Percentiles rank a stretch among this genome's conserved stretches.
These are phyloP conservation scores for Pleurotus cornucopiae DNA, from an alignment of 768 basidiomycete genomes.

Conservation along the genomic window DNA sequence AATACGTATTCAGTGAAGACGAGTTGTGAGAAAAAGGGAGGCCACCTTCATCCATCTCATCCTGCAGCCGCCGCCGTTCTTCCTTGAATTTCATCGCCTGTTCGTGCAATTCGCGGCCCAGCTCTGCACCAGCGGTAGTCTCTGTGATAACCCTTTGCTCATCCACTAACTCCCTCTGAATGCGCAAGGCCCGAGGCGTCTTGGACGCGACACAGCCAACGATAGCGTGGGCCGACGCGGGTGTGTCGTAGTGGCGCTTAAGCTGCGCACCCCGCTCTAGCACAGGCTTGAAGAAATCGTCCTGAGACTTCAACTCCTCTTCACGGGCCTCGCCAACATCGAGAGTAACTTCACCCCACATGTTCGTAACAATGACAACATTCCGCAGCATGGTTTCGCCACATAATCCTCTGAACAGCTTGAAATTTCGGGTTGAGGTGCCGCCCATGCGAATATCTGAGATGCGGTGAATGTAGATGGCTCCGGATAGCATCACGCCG, in stretches of 20 bases:
- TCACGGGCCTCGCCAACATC: conserved; percentile 27
- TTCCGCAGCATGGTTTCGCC: conserved; percentile 36
- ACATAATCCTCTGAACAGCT: conserved; percentile 38
- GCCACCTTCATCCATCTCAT: conserved; percentile 9
- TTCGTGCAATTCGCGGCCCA: conserved; percentile 13
- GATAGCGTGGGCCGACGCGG: conserved; percentile 25
- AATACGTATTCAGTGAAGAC: background rate
- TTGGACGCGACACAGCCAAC: conserved; percentile 24
- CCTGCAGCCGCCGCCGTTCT: conserved; percentile 11
- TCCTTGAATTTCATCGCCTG: conserved; percentile 7
- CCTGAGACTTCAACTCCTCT: conserved; percentile 10
- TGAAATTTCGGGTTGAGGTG: conserved; percentile 34
- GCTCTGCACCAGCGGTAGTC: conserved; percentile 25
- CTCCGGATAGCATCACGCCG: conserved; percentile 25
- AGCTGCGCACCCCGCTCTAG: conserved; percentile 45
- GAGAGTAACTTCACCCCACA: conserved; percentile 31
- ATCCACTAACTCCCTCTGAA: conserved; percentile 18
- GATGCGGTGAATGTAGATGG: conserved; percentile 36
- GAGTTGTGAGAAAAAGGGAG: background rate
- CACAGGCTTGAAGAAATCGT: conserved; percentile 49
- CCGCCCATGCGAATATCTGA: conserved; percentile 31
- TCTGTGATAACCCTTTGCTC: conserved; percentile 23
- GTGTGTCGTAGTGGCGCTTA: conserved; percentile 35
- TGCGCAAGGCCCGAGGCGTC: conserved; percentile 11
- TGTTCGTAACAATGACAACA: conserved; percentile 41